These are phyloP conservation scores for Arthrobotrys megalospora DNA, from an alignment of 2,329 filamentous ascomycete genomes.

Conservation along the genomic window DNA sequence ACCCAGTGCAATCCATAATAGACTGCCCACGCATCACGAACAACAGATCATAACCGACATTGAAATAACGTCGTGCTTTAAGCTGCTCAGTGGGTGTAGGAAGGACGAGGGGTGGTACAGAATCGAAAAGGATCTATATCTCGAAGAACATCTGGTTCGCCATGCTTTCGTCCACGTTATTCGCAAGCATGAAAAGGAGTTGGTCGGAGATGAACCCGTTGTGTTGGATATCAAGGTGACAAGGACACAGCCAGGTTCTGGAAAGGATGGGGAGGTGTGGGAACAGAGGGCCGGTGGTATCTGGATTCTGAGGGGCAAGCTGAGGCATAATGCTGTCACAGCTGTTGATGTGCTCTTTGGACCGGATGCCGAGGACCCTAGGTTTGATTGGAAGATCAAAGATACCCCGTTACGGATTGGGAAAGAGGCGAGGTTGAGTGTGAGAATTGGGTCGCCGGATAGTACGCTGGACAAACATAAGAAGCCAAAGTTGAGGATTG, in stretches of 20 bases:
- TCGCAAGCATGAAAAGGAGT: slow-evolving; percentile 87
- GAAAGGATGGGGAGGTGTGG: slow-evolving; percentile 75
- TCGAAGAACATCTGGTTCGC: slow-evolving; percentile 80
- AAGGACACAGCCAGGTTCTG: slow-evolving; percentile 77
- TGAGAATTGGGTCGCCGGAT: slow-evolving; percentile 79
- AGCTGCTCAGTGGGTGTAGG: slow-evolving; percentile 77
- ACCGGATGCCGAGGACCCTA: slow-evolving; percentile 89
- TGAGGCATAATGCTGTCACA: slow-evolving; percentile 74
- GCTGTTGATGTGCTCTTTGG: slow-evolving; percentile 90
- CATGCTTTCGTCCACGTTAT: slow-evolving; percentile 86
- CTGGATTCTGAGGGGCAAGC: slow-evolving; percentile 83
- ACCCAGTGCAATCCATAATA: slow-evolving; percentile 86
- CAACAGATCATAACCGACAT: slow-evolving; percentile 90
- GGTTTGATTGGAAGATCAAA: slow-evolving; percentile 85
- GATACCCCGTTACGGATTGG: slow-evolving; percentile 68
- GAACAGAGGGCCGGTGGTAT: slow-evolving; percentile 82
- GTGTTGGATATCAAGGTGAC: slow-evolving; percentile 84
- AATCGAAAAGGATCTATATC: slow-evolving; percentile 89
- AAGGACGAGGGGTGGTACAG: slow-evolving; percentile 77
- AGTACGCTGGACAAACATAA: slow-evolving; percentile 70
- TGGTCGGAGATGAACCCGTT: slow-evolving; percentile 79
- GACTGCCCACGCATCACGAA: slow-evolving; percentile 86
- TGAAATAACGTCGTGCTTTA: slow-evolving; percentile 81
- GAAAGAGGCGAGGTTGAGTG: slow-evolving; percentile 73
- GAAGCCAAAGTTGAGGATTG: slow-evolving; percentile 82